Evolutionary conservation across 257 asterid genomes (phyloP), one percentile per base, ranked within the genome.

Genomic region (Salvia miltiorrhiza): DNA sequence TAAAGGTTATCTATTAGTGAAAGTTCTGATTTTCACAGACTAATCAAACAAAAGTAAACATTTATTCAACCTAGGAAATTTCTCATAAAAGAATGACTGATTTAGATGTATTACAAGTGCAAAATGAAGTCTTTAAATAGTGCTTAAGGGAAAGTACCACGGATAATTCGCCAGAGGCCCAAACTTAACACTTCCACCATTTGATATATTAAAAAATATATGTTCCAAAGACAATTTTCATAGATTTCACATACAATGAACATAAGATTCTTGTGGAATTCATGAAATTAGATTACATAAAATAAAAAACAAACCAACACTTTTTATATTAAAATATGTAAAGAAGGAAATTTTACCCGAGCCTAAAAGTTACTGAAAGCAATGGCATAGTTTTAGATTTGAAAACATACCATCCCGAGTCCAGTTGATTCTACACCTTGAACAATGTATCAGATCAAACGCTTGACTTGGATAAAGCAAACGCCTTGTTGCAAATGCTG

Each of bases 371-470:
- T 60, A 66, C 37, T 70, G 20, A 64, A 63, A 41, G 50, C 44
- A 57, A 9, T n/a, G 48, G 20, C 3, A 47, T 55, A 39, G 21
- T 45, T 2, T 16, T 14, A 47, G 41, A 41, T 63, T 44, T 48
- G 53, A 48, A 63, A 77, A 55, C 86, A 75, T 87, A 93, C 97
- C 97, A 78, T 93, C 96, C 20, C 96, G 89, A 53, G 97, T 93
- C 98, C 98, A 93, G 84, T 93, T 90, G 85, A 93, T 84, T 78
- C 96, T 83, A 64, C 96, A 93, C 78, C 98, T 87, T 56, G 98
- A 93, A 82, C 97, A 90, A 67, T 93, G 98, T 57, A 93, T 76
- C 75, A 93, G 72, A 65, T 93, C 98, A 82, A 90, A 93, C 41
- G 96, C 96, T 77, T 93, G 98, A 83, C 98, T 93, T 3, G 98